Evolutionary conservation across 2,329 filamentous ascomycete species (phyloP).

Genomic region (Sporothrix brunneoviolacea): DNA sequence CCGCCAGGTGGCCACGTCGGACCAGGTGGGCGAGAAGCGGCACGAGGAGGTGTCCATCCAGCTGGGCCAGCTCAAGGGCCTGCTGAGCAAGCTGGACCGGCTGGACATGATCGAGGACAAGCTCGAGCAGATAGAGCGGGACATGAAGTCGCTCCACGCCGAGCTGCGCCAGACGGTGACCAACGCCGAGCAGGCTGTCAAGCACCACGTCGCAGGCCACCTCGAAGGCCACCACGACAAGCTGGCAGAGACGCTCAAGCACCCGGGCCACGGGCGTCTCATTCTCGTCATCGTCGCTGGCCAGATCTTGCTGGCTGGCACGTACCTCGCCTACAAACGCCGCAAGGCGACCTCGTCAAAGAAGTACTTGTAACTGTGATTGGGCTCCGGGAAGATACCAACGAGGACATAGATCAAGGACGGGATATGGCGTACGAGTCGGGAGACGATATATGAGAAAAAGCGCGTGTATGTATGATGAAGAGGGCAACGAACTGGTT

Average conservation of each 20-base stretch:
- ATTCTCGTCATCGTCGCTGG: constrained; percentile 68
- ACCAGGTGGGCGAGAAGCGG: constrained; percentile 47
- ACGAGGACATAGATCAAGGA: background rate
- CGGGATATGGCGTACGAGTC: background rate
- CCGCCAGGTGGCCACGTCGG: constrained; percentile 45
- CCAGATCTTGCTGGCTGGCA: constrained; percentile 62
- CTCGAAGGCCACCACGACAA: constrained; percentile 39
- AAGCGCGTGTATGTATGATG: too few relatives aligned
- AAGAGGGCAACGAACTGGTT: too few relatives aligned
- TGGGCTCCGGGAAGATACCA: too few relatives aligned
- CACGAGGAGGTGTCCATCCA: constrained; percentile 47
- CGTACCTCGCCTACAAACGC: constrained; percentile 74
- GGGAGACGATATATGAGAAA: background rate
- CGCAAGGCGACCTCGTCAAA: constrained; percentile 72
- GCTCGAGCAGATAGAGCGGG: constrained; percentile 49
- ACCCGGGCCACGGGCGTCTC: constrained; percentile 45
- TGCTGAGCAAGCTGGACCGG: constrained; percentile 39
- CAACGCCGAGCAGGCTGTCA: constrained; percentile 46
- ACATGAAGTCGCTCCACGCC: constrained; percentile 51
- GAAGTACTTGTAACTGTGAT: constrained; percentile 83
- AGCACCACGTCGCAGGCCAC: constrained; percentile 37
- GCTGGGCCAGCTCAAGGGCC: constrained; percentile 40
- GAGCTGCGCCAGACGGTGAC: constrained; percentile 44
- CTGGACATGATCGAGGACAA: constrained; percentile 35
- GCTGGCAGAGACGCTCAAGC: constrained; percentile 37